Evolutionary conservation across 768 basidiomycete genomes (phyloP).

Genomic region (Phylloporus sp.): DNA sequence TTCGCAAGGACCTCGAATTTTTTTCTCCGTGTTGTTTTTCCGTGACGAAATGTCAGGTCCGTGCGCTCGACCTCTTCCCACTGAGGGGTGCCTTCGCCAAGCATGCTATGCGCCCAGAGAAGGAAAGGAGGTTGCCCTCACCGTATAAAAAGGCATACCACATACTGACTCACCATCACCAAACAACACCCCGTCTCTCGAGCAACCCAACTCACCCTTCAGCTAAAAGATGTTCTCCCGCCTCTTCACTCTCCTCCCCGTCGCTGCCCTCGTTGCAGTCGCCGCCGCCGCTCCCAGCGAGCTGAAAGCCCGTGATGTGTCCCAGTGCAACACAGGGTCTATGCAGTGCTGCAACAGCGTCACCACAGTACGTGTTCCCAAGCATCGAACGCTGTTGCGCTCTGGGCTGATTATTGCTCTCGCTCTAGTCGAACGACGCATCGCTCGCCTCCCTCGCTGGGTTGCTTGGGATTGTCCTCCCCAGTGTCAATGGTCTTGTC

Average conservation of each 20-base stretch:
- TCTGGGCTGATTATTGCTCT: neutral
- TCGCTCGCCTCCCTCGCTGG: neutral
- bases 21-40: neutral
- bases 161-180: neutral
- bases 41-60: neutral
- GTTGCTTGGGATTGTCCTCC: neutral
- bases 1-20: too few relatives aligned
- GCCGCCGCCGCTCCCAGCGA: conserved; percentile 6
- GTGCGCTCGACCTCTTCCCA: neutral
- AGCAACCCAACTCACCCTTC: neutral
- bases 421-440: neutral
- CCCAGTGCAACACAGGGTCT: conserved; percentile 11
- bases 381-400: too few relatives aligned
- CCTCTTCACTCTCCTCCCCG: conserved; percentile 4
- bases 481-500: neutral
- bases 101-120: neutral
- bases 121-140: neutral
- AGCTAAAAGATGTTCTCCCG: conserved; percentile 3
- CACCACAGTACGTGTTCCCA: neutral
- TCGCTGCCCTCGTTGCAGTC: conserved; percentile 6
- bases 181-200: neutral
- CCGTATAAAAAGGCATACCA: conserved; percentile 5
- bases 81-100: neutral
- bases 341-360: conserved; percentile 9
- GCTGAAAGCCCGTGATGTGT: neutral